Percentiles rank a stretch among this genome's conserved stretches.
These are phyloP conservation scores for Russula virescens DNA, from an alignment of 768 basidiomycete genomes.

Conservation along the genomic window DNA sequence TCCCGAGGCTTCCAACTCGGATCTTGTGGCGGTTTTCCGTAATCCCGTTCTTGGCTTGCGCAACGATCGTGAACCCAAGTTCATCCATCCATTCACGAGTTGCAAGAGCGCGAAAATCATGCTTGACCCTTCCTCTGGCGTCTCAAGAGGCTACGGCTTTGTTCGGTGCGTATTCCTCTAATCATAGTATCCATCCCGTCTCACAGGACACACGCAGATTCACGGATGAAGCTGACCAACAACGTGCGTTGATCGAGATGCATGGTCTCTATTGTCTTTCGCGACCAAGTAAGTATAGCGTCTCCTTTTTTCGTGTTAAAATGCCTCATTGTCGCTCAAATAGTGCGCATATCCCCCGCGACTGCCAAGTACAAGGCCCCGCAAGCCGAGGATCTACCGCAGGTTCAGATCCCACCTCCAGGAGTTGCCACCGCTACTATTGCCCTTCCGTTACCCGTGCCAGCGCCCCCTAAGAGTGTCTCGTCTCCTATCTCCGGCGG, in stretches of 20 bases:
- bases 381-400: constrained; percentile 28
- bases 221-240: constrained; percentile 82
- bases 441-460: constrained; percentile 43
- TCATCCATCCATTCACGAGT: constrained; percentile 82
- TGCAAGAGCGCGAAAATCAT: constrained; percentile 96
- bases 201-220: constrained; percentile 46
- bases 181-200: constrained; percentile 19
- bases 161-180: constrained; percentile 55
- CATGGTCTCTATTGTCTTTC: constrained; percentile 86
- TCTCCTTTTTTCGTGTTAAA: constrained; percentile 1
- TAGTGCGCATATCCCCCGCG: constrained; percentile 88
- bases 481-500: constrained; percentile 59
- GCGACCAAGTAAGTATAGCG: constrained; percentile 63
- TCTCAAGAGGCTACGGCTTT: constrained; percentile 89
- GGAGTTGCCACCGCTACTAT: constrained; percentile 34
- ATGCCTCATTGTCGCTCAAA: constrained; percentile 27
- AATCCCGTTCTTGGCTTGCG: constrained; percentile 83
- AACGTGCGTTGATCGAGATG: constrained; percentile 87
- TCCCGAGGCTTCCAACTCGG: constrained; percentile 90
- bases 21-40: constrained; percentile 88
- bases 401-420: constrained; percentile 21
- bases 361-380: constrained; percentile 81
- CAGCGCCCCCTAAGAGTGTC: constrained; percentile 54
- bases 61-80: constrained; percentile 82
- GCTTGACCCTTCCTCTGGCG: constrained; percentile 84